These are phyloP conservation scores for Eucalyptus polyanthemos DNA, from an alignment of 345 rosid genomes.

Conservation along the genomic window DNA sequence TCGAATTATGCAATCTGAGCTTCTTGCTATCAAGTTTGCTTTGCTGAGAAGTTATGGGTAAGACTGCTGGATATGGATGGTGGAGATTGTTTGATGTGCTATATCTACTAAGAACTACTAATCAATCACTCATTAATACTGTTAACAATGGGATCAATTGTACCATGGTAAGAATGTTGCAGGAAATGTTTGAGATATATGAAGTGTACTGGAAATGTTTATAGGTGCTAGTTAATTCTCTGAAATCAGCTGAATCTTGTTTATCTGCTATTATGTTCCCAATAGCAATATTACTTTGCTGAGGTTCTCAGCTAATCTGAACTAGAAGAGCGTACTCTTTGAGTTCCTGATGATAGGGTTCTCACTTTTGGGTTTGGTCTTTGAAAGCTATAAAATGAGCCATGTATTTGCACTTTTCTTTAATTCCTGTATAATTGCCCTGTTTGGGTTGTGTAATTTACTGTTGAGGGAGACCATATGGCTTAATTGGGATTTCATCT, in stretches of 20 bases:
- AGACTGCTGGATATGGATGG: not conserved
- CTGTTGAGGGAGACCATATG: not conserved
- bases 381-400: not conserved
- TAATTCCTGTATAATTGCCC: not conserved
- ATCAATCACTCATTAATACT: not conserved
- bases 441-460: not conserved
- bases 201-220: not conserved
- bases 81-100: not conserved
- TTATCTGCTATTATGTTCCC: not conserved
- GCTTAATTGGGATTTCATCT: not conserved
- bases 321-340: not conserved
- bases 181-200: not conserved
- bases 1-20: not conserved
- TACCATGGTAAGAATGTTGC: not conserved
- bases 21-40: not conserved
- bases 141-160: not conserved
- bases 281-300: not conserved
- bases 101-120: not conserved
- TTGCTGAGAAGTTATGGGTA: not conserved
- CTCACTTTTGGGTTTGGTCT: not conserved
- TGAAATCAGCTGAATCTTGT: not conserved
- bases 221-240: not conserved
- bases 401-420: not conserved
- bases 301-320: not conserved
- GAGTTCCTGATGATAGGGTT: not conserved